Base-by-base conservation (phyloP, 2,329 filamentous ascomycete genomes). In the Dendryphion nanum region DNA sequence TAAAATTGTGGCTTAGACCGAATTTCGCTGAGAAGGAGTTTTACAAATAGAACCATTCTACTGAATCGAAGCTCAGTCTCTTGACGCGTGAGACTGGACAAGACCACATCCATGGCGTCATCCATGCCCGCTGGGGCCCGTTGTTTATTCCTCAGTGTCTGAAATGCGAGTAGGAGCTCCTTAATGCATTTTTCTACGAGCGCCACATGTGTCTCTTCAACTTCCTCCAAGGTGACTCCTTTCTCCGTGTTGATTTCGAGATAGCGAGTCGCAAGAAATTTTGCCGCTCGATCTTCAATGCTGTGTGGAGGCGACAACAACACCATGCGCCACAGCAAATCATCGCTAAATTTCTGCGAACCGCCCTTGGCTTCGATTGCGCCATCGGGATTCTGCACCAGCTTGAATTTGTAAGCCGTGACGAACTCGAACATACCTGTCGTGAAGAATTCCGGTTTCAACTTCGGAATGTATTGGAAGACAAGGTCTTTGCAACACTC, bases 311-410 rank as follows among this genome's bases (percentile, higher is more conserved):
- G 79, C 2, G 86, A 81, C 13, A 78, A 82, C 37, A 95, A 69
- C 21, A 91, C 81, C 51, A 95, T 79, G 17, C 81, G 79, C 90
- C 90, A 95, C n/a, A 95, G 70, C 40, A 89, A 77, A 50, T 93
- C 85, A 45, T 73, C 71, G 5, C 74, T 73, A 4, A 73, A 77
- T 44, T 71, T 76, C 48, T 76, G 69, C n/a, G n/a, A n/a, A n/a
- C n/a, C n/a, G n/a, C n/a, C n/a, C 18, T 79, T 58, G 8, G 72
- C 66, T 13, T 35, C 43, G 7, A 47, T 47, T 3, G 55, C 50
- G 28, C 48, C 49, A 14, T 51, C 41, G 5, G 49, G 41, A 1
- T 51, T 51, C 10, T 36, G 29, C 4, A 58, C 28, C 2, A 48
- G 44, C 6, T 53, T 50, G 12, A 59, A 62, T 12, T 42, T 49